Evolutionary conservation across 129 eudicot genomes (phyloP).

Genomic region (Escallonia herrerae): DNA sequence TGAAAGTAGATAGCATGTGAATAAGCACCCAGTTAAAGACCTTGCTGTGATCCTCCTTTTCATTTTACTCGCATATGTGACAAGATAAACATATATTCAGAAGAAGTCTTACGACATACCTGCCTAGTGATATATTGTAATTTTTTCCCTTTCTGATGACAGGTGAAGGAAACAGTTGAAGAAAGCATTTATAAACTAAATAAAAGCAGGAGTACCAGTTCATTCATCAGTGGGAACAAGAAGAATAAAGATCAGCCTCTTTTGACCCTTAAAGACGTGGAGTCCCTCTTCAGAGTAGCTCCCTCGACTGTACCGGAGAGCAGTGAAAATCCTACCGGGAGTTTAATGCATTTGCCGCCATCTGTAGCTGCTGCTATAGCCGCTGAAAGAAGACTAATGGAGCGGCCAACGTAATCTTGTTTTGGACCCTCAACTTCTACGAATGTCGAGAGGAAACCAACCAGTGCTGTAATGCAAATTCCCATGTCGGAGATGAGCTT

Average conservation of each 20-base stretch:
- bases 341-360: constrained; percentile 70
- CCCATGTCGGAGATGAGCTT: neutral
- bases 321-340: constrained; percentile 24
- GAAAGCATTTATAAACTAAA: constrained; percentile 84
- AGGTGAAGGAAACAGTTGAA: constrained; percentile 92
- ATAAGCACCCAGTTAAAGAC: too few relatives aligned
- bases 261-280: constrained; percentile 75
- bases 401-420: constrained; percentile 19
- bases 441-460: neutral
- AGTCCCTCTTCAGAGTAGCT: constrained; percentile 64
- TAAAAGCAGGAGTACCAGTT: constrained; percentile 51
- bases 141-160: constrained; percentile 3
- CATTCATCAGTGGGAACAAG: constrained; percentile 72
- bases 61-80: too few relatives aligned
- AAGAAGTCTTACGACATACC: too few relatives aligned
- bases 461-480: neutral
- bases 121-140: too few relatives aligned
- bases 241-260: constrained; percentile 88
- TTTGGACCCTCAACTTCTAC: too few relatives aligned
- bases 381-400: constrained; percentile 69
- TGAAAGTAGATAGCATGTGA: too few relatives aligned
- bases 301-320: constrained; percentile 25
- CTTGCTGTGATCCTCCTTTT: too few relatives aligned
- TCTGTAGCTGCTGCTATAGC: constrained; percentile 79
- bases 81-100: too few relatives aligned